phyloP scores from a whole-genome alignment of 768 basidiomycete species.

The Russula earlei region DNA sequence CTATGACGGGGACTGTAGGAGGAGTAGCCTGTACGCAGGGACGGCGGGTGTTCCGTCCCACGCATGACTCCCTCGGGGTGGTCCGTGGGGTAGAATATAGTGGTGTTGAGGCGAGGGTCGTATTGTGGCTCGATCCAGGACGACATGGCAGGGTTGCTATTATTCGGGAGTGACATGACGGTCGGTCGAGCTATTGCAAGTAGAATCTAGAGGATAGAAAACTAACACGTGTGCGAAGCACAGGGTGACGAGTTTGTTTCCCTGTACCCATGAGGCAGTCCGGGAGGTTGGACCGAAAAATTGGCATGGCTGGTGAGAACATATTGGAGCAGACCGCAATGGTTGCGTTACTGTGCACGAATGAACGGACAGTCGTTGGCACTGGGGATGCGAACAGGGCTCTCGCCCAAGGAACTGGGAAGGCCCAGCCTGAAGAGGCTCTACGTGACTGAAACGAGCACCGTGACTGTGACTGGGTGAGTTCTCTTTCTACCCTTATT shows the following conservation, averaged over 20 bases:
- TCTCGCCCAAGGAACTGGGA: no score
- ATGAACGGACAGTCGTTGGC: no score
- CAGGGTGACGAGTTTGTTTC: slow-evolving; percentile 9
- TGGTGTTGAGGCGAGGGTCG: background rate
- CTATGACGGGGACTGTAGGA: slow-evolving; percentile 9
- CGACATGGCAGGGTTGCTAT: background rate
- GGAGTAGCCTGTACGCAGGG: background rate
- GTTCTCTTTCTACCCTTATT: background rate
- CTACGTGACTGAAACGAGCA: background rate
- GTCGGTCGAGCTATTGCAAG: slow-evolving; percentile 3
- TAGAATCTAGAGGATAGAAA: background rate
- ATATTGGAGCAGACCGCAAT: background rate
- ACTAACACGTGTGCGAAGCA: slow-evolving; percentile 13
- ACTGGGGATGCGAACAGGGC: no score
- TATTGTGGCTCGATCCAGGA: slow-evolving; percentile 10
- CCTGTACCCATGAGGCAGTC: slow-evolving; percentile 13
- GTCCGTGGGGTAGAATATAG: background rate
- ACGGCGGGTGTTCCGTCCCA: slow-evolving; percentile 5
- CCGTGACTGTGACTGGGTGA: no score
- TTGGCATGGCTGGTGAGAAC: background rate
- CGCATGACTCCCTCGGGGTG: background rate
- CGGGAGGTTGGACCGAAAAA: background rate
- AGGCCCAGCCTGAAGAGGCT: no score
- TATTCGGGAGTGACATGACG: background rate
- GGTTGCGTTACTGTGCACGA: background rate